Conservation (phyloP, 2,329 filamentous ascomycete genomes). For the Helicocarpus griseus region DNA sequence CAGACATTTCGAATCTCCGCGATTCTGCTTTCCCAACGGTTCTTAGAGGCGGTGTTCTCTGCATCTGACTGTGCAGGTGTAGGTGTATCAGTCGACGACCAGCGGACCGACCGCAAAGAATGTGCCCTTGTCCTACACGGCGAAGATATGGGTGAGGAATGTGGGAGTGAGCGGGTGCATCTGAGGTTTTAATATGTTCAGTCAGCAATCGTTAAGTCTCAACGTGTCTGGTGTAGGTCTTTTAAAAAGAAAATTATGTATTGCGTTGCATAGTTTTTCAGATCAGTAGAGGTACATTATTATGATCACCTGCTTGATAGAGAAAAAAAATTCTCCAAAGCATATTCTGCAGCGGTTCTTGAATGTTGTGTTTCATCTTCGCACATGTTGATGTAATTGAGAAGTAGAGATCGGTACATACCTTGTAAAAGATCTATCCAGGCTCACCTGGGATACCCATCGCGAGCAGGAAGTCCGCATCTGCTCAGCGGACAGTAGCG, state of each 20-base stretch:
- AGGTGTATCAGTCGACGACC: not conserved
- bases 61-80: not conserved
- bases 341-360: slow-evolving; percentile 64
- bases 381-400: not conserved
- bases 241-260: not conserved
- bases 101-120: not conserved
- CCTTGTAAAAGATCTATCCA: slow-evolving; percentile 23
- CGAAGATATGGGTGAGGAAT: not conserved
- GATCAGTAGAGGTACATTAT: slow-evolving; percentile 10
- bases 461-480: slow-evolving; percentile 33
- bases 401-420: slow-evolving; percentile 20
- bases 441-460: slow-evolving; percentile 24
- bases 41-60: slow-evolving; percentile 20
- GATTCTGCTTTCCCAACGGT: slow-evolving; percentile 27
- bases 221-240: no score
- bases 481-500: slow-evolving; percentile 10
- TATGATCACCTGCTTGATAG: slow-evolving; percentile 34
- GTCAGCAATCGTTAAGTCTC: no score
- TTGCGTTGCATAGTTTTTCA: not conserved
- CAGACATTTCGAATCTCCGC: slow-evolving; percentile 27
- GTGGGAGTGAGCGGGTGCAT: not conserved
- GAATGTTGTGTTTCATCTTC: slow-evolving; percentile 17
- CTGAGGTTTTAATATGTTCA: not conserved
- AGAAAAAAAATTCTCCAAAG: slow-evolving; percentile 18
- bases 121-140: not conserved